Percentiles rank a stretch among this genome's conserved stretches.
These are phyloP conservation scores for Fraxinus cuspidata DNA, from an alignment of 257 asterid species.

Conservation along the genomic window DNA sequence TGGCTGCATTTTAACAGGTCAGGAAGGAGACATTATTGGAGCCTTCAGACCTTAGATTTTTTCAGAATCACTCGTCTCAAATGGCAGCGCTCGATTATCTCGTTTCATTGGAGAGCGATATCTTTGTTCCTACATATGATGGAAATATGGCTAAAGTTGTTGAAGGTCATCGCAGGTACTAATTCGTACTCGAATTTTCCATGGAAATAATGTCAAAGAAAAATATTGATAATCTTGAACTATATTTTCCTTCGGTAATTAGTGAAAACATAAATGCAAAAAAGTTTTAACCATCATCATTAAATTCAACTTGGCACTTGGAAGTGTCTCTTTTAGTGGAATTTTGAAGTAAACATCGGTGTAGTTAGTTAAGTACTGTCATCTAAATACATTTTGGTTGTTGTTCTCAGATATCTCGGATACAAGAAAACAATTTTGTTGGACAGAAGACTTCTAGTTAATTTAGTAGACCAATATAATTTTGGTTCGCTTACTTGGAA, in stretches of 20 bases:
- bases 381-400: not conserved
- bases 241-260: conserved; percentile 3
- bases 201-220: not conserved
- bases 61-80: conserved; percentile 95
- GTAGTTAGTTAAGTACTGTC: not conserved
- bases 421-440: conserved; percentile 82
- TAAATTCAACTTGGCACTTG: not conserved
- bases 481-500: conserved; percentile 73
- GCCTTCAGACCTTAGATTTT: conserved; percentile 75
- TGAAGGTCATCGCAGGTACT: conserved; percentile 98
- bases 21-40: conserved; percentile 90
- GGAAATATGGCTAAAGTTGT: conserved; percentile 99
- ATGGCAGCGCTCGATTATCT: conserved; percentile 99
- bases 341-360: not conserved
- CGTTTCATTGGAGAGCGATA: conserved; percentile 95
- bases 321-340: not conserved
- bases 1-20: conserved; percentile 52
- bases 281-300: not conserved
- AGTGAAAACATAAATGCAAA: conserved; percentile 8
- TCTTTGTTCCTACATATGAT: conserved; percentile 92
- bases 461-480: conserved; percentile 66
- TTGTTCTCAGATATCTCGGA: conserved; percentile 69
- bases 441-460: conserved; percentile 74
- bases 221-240: not conserved
- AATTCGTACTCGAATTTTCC: not conserved